Evolutionary conservation across 2,329 filamentous ascomycete species (phyloP).

Genomic region (Fusarium burgessii): DNA sequence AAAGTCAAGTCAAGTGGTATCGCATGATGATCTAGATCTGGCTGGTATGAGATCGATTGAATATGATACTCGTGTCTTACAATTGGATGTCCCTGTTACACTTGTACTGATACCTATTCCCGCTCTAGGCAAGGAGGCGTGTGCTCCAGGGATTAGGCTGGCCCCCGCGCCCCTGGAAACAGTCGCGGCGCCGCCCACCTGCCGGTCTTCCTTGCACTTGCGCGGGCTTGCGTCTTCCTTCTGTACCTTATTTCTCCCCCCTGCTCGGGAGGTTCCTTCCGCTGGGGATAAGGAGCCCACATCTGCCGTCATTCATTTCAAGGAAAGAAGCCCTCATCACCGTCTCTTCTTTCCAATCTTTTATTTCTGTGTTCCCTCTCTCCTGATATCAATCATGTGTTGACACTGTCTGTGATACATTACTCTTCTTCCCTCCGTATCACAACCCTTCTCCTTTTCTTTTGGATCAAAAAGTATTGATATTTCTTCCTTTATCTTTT

Average conservation of each 20-base stretch:
- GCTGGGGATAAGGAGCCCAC: slow-evolving; percentile 16
- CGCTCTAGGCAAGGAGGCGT: slow-evolving; percentile 34
- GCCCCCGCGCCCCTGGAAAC: slow-evolving; percentile 13
- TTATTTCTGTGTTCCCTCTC: background rate
- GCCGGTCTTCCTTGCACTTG: slow-evolving; percentile 9
- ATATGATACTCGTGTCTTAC: slow-evolving; percentile 6
- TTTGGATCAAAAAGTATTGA: slow-evolving; percentile 7
- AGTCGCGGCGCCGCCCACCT: slow-evolving; percentile 31
- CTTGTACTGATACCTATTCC: slow-evolving; percentile 1
- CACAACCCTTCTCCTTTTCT: background rate
- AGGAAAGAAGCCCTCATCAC: slow-evolving; percentile 10
- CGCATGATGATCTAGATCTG: background rate
- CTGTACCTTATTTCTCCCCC: background rate
- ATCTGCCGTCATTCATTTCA: slow-evolving; percentile 29
- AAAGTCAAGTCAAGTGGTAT: background rate
- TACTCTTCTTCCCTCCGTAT: background rate
- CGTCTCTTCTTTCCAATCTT: background rate
- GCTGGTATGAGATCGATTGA: background rate
- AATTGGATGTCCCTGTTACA: background rate
- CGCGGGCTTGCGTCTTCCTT: background rate
- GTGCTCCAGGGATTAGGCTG: slow-evolving; percentile 8
- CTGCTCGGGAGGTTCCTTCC: background rate
- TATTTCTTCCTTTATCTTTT: slow-evolving; percentile 4
- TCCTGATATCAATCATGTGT: slow-evolving; percentile 12
- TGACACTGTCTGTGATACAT: background rate